These are phyloP conservation scores for Paecilomyces formosus DNA, from an alignment of 2,329 filamentous ascomycete species.

Conservation along the genomic window DNA sequence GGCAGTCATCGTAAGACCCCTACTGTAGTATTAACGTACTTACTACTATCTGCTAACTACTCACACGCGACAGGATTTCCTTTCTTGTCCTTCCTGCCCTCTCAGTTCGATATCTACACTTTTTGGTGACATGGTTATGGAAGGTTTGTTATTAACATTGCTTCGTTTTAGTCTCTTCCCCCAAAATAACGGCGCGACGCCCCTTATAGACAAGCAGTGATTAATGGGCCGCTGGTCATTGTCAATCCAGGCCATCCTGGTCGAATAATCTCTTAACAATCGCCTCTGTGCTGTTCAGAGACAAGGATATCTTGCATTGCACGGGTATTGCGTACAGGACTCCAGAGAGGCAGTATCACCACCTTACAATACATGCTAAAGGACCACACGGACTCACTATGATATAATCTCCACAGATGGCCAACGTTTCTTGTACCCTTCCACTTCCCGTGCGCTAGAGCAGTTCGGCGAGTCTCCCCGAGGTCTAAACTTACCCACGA, in stretches of 20 bases:
- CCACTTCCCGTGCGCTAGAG: background rate
- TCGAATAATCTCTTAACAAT: background rate
- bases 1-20: background rate
- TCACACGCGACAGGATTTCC: background rate
- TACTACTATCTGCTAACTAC: too few species aligned
- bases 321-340: background rate
- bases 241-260: background rate
- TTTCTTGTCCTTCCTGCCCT: background rate
- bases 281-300: background rate
- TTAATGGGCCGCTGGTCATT: background rate
- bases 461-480: background rate
- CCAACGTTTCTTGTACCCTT: background rate
- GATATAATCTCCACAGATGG: background rate
- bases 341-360: background rate
- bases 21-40: background rate
- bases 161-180: background rate
- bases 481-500: background rate
- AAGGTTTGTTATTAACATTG: background rate
- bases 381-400: background rate
- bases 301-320: background rate
- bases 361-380: background rate
- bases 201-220: background rate
- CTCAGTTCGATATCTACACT: too few species aligned
- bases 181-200: background rate
- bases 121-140: background rate